Evolutionary conservation across 805 yeast genomes (phyloP).

Genomic region (Metschnikowia colocasiae): DNA sequence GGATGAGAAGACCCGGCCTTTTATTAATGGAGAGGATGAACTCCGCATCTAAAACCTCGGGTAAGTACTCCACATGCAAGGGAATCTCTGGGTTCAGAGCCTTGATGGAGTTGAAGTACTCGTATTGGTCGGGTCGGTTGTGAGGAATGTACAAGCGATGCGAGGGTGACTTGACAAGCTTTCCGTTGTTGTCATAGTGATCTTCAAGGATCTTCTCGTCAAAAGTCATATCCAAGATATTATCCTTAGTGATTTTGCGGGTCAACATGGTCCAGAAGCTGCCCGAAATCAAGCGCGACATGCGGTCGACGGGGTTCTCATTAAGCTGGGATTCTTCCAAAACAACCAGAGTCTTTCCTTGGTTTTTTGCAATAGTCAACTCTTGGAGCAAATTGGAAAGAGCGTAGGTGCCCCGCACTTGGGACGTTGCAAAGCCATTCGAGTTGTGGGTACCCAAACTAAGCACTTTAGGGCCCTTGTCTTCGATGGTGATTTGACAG

Average conservation of each 20-base stretch:
- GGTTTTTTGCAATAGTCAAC: constrained; percentile 76
- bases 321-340: constrained; percentile 79
- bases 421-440: constrained; percentile 63
- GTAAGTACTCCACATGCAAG: constrained; percentile 75
- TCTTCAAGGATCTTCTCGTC: constrained; percentile 73
- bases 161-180: constrained; percentile 36
- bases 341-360: constrained; percentile 73
- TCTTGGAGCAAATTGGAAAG: constrained; percentile 83
- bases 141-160: constrained; percentile 79
- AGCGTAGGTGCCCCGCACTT: constrained; percentile 86
- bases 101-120: constrained; percentile 58
- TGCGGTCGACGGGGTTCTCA: constrained; percentile 82
- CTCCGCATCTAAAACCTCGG: constrained; percentile 69
- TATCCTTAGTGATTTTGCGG: constrained; percentile 59
- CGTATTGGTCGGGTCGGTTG: constrained; percentile 65
- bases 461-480: constrained; percentile 78
- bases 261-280: constrained; percentile 82
- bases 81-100: constrained; percentile 49
- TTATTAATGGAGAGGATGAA: constrained; percentile 72
- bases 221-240: constrained; percentile 64
- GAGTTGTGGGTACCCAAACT: constrained; percentile 81
- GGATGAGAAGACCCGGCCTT: constrained; percentile 80
- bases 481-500: constrained; percentile 81
- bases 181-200: constrained; percentile 30
- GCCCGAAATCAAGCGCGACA: constrained; percentile 66